These are phyloP conservation scores for Withania somnifera DNA, from an alignment of 305 asterid genomes.

Conservation along the genomic window DNA sequence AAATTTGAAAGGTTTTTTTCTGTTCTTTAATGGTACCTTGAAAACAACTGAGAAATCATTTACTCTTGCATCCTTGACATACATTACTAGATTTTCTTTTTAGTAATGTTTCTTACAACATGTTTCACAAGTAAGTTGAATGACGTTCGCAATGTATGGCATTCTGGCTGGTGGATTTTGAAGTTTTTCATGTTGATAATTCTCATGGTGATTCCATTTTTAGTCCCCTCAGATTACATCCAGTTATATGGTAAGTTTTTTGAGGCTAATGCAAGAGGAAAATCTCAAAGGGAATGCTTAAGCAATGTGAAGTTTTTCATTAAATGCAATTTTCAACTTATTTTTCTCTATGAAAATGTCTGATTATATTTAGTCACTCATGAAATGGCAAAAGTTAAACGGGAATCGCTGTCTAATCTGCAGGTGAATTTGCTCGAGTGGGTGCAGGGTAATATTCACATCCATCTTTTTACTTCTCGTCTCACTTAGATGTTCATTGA, in stretches of 20 bases:
- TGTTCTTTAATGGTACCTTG: not conserved
- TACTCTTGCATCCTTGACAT: slow-evolving; percentile 38
- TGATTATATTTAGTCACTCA: not conserved
- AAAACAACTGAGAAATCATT: not conserved
- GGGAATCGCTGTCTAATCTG: not conserved
- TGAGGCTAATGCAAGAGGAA: not conserved
- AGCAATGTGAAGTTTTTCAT: not conserved
- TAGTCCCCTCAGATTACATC: slow-evolving; percentile 58
- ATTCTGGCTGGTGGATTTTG: slow-evolving; percentile 75
- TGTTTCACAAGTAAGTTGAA: slow-evolving; percentile 40
- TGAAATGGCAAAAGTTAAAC: not conserved
- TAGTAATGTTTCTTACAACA: slow-evolving; percentile 56
- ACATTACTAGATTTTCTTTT: slow-evolving; percentile 54
- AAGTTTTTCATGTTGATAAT: slow-evolving; percentile 41
- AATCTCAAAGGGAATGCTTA: not conserved
- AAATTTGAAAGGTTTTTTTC: not conserved
- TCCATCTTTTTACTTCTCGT: not conserved
- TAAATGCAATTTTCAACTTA: not conserved
- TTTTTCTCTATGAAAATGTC: not conserved
- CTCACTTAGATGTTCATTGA: no score
- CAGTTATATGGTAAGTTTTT: slow-evolving; percentile 60
- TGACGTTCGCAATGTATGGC: slow-evolving; percentile 58
- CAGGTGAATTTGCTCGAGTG: slow-evolving; percentile 87
- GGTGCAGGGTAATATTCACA: slow-evolving; percentile 82
- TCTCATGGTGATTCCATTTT: slow-evolving; percentile 55